Percentiles rank a stretch among this genome's conserved stretches.
Conservation (phyloP, 305 asterid species). For the Rubia occidens region DNA sequence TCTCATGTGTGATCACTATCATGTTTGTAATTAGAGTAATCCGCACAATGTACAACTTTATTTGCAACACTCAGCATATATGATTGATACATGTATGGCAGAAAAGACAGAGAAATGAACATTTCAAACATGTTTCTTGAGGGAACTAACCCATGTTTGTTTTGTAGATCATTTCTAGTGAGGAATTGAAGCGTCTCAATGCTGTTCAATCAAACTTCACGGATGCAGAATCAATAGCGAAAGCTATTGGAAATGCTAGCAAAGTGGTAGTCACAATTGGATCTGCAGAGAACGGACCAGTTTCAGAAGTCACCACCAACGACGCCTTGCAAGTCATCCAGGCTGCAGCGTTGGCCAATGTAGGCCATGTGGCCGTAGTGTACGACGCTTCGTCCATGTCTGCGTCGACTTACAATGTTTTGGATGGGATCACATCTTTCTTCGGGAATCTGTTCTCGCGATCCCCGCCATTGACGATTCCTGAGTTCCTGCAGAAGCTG, state of each 20-base stretch:
- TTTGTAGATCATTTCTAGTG: conserved; percentile 58
- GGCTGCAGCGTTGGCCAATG: conserved; percentile 79
- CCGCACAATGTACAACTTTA: not conserved
- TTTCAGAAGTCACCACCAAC: conserved; percentile 40
- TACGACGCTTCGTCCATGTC: conserved; percentile 40
- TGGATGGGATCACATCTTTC: conserved; percentile 72
- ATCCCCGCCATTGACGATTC: conserved; percentile 50
- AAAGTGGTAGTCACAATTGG: conserved; percentile 88
- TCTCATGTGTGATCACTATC: not conserved
- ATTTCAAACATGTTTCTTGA: not conserved
- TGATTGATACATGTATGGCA: not conserved
- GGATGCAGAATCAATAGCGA: conserved; percentile 72
- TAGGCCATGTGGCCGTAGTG: conserved; percentile 69
- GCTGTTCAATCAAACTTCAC: conserved; percentile 64
- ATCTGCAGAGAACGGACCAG: conserved; percentile 57
- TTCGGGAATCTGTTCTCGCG: conserved; percentile 62
- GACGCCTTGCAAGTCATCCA: conserved; percentile 72
- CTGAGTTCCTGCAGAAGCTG: conserved; percentile 56
- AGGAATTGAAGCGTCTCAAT: conserved; percentile 60
- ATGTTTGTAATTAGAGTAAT: too few relatives aligned
- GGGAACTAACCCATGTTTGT: conserved; percentile 1
- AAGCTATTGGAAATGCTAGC: conserved; percentile 84
- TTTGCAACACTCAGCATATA: not conserved
- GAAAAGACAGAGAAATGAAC: not conserved
- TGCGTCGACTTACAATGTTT: conserved; percentile 53